phyloP scores from a whole-genome alignment of 2,329 filamentous ascomycete genomes.

The Raffaelea ambrosiae region DNA sequence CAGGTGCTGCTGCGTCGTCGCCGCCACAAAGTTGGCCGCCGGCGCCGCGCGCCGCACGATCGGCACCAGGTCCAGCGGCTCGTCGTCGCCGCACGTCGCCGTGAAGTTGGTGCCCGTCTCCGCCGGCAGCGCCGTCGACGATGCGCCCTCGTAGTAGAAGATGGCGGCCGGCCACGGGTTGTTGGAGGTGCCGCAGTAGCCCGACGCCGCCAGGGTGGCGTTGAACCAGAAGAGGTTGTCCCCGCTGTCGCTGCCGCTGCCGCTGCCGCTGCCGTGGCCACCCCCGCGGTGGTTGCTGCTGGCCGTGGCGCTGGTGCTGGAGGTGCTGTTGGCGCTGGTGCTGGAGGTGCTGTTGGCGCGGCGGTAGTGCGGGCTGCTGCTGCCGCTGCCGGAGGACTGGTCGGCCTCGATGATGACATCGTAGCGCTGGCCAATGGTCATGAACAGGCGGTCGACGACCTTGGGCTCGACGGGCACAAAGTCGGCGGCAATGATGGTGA shows the following conservation, averaged over 20 bases:
- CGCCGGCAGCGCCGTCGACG: slow-evolving; percentile 16
- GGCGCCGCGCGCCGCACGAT: slow-evolving; percentile 9
- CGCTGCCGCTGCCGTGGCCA: no score
- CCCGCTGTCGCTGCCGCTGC: neutral
- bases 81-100: slow-evolving; percentile 7
- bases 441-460: slow-evolving; percentile 36
- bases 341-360: no score
- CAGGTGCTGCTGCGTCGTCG: slow-evolving; percentile 17
- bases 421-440: slow-evolving; percentile 38
- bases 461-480: slow-evolving; percentile 42
- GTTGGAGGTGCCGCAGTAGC: slow-evolving; percentile 12
- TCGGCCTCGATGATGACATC: slow-evolving; percentile 38
- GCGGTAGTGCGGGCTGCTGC: no score
- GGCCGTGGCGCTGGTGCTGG: neutral
- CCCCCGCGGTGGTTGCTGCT: slow-evolving; percentile 6
- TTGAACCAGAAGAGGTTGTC: slow-evolving; percentile 14
- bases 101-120: slow-evolving; percentile 16
- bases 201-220: slow-evolving; percentile 10
- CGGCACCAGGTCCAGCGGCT: slow-evolving; percentile 8
- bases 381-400: slow-evolving; percentile 6
- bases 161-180: slow-evolving; percentile 24
- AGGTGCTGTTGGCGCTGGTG: neutral
- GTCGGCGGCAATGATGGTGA: slow-evolving; percentile 41
- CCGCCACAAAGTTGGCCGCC: slow-evolving; percentile 8
- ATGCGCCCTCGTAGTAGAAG: slow-evolving; percentile 25